Evolutionary conservation across 345 rosid genomes (phyloP), one percentile per base, ranked within the genome.

Genomic region (Mercurialis annua): DNA sequence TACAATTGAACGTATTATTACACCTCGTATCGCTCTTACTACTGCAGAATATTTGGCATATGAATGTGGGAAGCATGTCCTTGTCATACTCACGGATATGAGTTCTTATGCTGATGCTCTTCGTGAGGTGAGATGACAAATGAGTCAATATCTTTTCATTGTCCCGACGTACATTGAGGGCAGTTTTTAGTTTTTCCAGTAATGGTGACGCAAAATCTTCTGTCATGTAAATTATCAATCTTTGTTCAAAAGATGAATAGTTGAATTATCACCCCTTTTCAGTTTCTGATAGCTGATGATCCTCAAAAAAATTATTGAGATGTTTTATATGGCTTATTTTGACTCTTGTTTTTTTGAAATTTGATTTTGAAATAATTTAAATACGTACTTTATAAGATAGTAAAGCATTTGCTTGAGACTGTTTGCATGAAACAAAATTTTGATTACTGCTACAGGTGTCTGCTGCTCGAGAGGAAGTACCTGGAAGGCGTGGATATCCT

Each of bases 401-500:
- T 56, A 3, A 53, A 44, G 30, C 21, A 12, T 48, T 26, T 2
- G 43, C 44, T 42, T 44, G 18, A 59, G 33, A 49, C 27, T 29
- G 18, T 69, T 26, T 69, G 42, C 50, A 15, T 49, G 54, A 27
- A 15, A 57, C 66, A 66, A 18, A 52, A 67, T 47, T 50, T 34
- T 46, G 34, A 54, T 75, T 81, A 53, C 48, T 51, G 49, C 23
- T 84, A 58, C 85, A 95, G 99, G 98, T 95, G 26, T 95, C 98
- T 66, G 99, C 99, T 83, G 99, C 99, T 43, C 77, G 99, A 65
- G 99, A 95, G 69, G 99, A 92, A 85, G 99, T 95, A 3, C 99
- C 99, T 20, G 99, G 99, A 76, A 86, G 99, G 77, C 97, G 98
- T 85, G 99, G 97, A 68, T 95, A 95, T 85, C 99, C 98, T 0